Evolutionary conservation across 139 green algal species (phyloP).

Genomic region (Choricystis sp.): DNA sequence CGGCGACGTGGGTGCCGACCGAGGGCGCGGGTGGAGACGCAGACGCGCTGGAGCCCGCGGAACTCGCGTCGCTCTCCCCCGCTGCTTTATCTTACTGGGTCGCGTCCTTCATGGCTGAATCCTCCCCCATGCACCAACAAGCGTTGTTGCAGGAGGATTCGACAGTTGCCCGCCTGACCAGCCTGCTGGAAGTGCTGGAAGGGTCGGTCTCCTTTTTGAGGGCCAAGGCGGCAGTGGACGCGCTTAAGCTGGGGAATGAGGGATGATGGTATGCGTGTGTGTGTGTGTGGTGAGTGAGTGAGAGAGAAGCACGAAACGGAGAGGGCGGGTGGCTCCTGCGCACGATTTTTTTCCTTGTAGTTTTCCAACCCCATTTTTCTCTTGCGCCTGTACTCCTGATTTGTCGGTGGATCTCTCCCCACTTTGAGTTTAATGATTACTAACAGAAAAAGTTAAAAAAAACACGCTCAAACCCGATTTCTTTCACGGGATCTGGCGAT

Average conservation of each 20-base stretch:
- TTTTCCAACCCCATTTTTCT: too few relatives aligned
- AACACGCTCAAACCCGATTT: neutral
- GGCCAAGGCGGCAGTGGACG: conserved; percentile 12
- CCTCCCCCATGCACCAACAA: conserved; percentile 10
- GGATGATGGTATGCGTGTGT: neutral
- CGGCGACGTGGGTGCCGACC: neutral
- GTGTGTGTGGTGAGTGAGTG: neutral
- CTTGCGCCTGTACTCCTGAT: too few relatives aligned
- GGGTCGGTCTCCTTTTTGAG: conserved; percentile 12
- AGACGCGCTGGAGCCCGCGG: conserved; percentile 6
- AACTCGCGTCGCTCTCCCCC: conserved; percentile 12
- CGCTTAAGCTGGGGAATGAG: neutral
- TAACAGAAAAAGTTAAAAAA: too few relatives aligned
- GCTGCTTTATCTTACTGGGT: conserved; percentile 23
- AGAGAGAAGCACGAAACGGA: neutral
- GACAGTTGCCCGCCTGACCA: conserved; percentile 13
- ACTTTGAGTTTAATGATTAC: too few relatives aligned
- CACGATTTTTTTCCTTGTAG: neutral
- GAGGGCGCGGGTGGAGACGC: too few relatives aligned
- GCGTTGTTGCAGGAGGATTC: conserved; percentile 16
- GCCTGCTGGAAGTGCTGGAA: conserved; percentile 8
- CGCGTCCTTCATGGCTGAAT: conserved; percentile 18
- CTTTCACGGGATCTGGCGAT: conserved; percentile 44
- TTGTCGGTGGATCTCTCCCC: neutral
- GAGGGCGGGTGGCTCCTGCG: too few relatives aligned